These are phyloP conservation scores for Boletus tylopilopsis DNA, from an alignment of 768 basidiomycete species.

Conservation along the genomic window DNA sequence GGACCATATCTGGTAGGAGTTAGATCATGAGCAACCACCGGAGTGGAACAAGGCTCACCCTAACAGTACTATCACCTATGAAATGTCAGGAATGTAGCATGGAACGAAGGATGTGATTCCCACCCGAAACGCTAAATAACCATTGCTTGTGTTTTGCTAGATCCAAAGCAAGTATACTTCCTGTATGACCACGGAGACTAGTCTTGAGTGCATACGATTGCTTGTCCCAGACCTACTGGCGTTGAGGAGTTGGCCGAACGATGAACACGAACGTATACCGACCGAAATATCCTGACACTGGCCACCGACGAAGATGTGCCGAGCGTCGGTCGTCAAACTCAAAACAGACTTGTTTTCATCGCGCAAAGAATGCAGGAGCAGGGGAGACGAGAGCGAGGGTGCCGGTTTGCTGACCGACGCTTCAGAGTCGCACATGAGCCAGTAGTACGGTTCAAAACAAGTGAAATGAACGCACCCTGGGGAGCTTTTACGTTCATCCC, in stretches of 20 bases:
- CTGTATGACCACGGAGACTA: constrained; percentile 76
- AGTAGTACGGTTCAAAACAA: background rate
- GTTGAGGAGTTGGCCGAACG: background rate
- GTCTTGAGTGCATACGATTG: constrained; percentile 62
- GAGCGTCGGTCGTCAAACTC: constrained; percentile 66
- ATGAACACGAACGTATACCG: constrained; percentile 17
- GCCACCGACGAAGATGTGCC: constrained; percentile 79
- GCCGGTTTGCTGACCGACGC: constrained; percentile 61
- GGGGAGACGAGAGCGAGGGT: constrained; percentile 43
- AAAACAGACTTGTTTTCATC: constrained; percentile 68
- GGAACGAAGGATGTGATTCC: constrained; percentile 13
- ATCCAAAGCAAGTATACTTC: constrained; percentile 78
- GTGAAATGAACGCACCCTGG: constrained; percentile 20
- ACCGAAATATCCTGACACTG: constrained; percentile 78
- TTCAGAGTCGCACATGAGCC: constrained; percentile 22
- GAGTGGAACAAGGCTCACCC: constrained; percentile 44
- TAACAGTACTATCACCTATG: constrained; percentile 81
- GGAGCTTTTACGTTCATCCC: constrained; percentile 17
- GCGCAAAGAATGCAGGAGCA: constrained; percentile 65
- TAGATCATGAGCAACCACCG: constrained; percentile 2
- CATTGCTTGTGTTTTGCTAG: constrained; percentile 72
- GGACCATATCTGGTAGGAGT: constrained; percentile 67
- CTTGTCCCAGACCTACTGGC: constrained; percentile 79
- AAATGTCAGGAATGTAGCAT: constrained; percentile 1
- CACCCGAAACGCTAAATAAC: constrained; percentile 90